Evolutionary conservation across 306 rosid genomes (phyloP), one percentile per base, ranked within the genome.

Genomic region (Casuarina equisetifolia): DNA sequence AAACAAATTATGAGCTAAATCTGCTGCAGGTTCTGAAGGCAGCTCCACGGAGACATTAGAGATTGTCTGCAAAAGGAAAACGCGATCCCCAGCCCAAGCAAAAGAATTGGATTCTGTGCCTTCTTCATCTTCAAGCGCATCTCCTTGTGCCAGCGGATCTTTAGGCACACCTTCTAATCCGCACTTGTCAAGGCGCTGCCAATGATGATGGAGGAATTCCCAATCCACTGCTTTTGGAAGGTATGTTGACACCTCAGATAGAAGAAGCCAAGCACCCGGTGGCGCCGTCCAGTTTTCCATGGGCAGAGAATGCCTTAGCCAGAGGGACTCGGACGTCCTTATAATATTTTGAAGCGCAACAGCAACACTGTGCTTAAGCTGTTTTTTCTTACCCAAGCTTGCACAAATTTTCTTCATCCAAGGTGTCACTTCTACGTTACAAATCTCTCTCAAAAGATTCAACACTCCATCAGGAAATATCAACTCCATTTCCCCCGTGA

Each of bases 231-330:
- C 83, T 88, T 90, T 89, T 75, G 92, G 78, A 84, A 94, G 95
- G 80, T 79, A 94, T 46, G 85, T 81, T 13, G 98, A 94, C 70
- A 92, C 91, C 90, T 94, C 97, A 35, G 98, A 92, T 70, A 94
- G 77, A 71, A 94, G 97, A 87, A 94, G 88, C 98, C 98, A 92
- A 72, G 97, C 92, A 78, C 98, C 98, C 0, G 86, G 87, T 13
- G 97, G 98, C 58, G 98, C 97, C 45, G 90, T 92, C 98, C 98
- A 94, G 79, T 89, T 89, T 80, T 85, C 97, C 80, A 87, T 90
- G 19, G 95, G 91, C 91, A 77, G 70, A 75, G 91, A 85, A 68
- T 88, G 84, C 62, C 83, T 90, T 67, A 84, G 74, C 98, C 98
- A 94, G 64, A 88, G 81, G 73, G 97, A 89, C 84, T 92, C 97